A percentile compares a stretch with the other conserved stretches of the same genome.
Evolutionary conservation across 2,329 filamentous ascomycete genomes (phyloP).

Genomic region (Phialophora macrospora): DNA sequence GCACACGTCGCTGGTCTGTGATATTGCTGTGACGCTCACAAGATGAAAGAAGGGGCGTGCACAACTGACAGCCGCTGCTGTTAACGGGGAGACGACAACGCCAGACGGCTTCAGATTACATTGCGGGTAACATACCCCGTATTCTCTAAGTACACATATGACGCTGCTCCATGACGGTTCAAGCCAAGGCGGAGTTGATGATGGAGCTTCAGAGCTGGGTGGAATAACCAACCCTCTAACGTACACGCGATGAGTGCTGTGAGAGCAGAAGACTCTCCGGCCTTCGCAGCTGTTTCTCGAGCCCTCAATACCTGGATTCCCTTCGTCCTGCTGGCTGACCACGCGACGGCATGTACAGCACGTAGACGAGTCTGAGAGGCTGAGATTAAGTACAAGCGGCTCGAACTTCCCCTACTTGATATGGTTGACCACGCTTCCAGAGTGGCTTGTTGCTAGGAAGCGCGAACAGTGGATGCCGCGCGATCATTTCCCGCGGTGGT

Average conservation of each 20-base stretch:
- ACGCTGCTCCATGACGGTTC: neutral
- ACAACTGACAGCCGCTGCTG: neutral
- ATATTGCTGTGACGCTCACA: constrained; percentile 1
- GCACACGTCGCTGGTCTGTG: neutral
- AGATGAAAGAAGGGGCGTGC: neutral
- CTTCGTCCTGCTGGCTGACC: neutral
- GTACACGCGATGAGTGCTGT: neutral
- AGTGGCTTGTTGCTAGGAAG: neutral
- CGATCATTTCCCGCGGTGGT: neutral
- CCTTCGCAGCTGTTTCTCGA: too few species aligned
- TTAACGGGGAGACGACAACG: neutral
- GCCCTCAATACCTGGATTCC: neutral
- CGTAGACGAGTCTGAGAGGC: neutral
- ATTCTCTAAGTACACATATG: neutral
- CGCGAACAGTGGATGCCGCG: too few species aligned
- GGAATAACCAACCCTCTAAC: neutral
- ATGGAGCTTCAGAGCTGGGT: neutral
- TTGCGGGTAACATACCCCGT: neutral
- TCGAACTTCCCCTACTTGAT: neutral
- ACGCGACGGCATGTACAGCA: neutral
- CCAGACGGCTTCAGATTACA: neutral
- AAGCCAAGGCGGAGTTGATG: neutral
- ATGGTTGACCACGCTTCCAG: neutral
- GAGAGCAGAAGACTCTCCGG: too few species aligned
- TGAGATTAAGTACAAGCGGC: neutral